Conservation (phyloP, 2,329 filamentous ascomycete genomes). For the Diaporthe aspalathi region DNA sequence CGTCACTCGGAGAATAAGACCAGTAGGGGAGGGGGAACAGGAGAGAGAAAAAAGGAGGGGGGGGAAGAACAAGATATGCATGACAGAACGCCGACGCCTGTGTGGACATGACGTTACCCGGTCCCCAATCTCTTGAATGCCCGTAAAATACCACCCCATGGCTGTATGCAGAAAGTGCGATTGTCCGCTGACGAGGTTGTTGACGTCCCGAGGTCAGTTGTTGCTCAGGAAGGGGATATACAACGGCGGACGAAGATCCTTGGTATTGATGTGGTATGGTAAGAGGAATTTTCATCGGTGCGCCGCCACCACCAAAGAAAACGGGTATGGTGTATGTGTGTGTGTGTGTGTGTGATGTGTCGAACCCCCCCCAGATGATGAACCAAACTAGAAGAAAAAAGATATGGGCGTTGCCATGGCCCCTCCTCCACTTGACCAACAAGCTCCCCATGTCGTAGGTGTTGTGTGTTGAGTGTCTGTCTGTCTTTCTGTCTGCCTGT, state of each 20-base stretch:
- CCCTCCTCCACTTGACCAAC: background rate
- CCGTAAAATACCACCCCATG: constrained; percentile 31
- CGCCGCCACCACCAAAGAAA: constrained; percentile 34
- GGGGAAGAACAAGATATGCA: constrained; percentile 11
- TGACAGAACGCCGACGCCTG: constrained; percentile 32
- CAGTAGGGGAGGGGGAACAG: background rate
- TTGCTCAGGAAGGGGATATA: constrained; percentile 33
- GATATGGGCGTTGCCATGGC: constrained; percentile 10
- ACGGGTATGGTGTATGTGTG: constrained; percentile 17
- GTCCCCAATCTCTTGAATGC: constrained; percentile 36
- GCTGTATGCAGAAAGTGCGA: constrained; percentile 36
- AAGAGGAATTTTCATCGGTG: constrained; percentile 35
- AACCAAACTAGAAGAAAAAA: constrained; percentile 15
- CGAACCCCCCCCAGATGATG: constrained; percentile 20
- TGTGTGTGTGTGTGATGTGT: constrained; percentile 25
- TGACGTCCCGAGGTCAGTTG: constrained; percentile 32
- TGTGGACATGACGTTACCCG: constrained; percentile 37
- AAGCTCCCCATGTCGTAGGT: constrained; percentile 1
- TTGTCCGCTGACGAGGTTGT: constrained; percentile 27
- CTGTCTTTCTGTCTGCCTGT: background rate
- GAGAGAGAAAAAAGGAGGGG: background rate
- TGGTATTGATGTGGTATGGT: constrained; percentile 37
- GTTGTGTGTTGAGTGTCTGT: constrained; percentile 10
- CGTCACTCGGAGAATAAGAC: constrained; percentile 45
- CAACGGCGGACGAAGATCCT: constrained; percentile 31